These are phyloP conservation scores for Colletotrichum higginsianum DNA, from an alignment of 2,329 filamentous ascomycete genomes.

Conservation along the genomic window DNA sequence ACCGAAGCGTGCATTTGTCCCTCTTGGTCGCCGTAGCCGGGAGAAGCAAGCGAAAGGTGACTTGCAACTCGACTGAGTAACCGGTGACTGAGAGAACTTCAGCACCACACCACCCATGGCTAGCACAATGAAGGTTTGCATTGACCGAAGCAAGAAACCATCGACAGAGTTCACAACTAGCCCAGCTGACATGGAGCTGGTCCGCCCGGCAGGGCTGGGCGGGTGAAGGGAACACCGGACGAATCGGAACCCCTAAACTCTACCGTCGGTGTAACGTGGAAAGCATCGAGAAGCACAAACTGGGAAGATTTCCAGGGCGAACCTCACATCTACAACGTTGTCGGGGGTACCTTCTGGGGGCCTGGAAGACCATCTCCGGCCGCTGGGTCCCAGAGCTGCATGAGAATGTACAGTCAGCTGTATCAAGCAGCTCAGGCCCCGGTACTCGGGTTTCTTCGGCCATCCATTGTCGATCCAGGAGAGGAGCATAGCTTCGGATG, in stretches of 20 bases:
- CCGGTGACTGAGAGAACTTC: not conserved
- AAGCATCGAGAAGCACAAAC: not conserved
- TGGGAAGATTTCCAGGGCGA: not conserved
- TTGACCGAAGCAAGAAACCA: conserved; percentile 23
- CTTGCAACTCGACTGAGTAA: too few species aligned
- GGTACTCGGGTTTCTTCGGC: not conserved
- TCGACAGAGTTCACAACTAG: conserved; percentile 2
- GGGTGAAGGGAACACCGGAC: conserved; percentile 12
- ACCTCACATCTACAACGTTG: not conserved
- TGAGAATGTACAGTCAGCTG: not conserved
- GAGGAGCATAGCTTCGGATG: not conserved
- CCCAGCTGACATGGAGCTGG: conserved; percentile 23
- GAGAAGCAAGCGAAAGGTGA: conserved; percentile 6
- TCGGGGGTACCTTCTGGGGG: not conserved
- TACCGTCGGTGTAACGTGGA: conserved; percentile 25
- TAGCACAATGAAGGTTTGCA: conserved; percentile 30
- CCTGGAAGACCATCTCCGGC: too few species aligned
- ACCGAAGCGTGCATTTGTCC: conserved; percentile 35
- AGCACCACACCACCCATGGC: not conserved
- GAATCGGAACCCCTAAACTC: conserved; percentile 27
- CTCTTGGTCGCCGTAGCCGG: not conserved
- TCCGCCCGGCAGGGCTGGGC: conserved; percentile 13
- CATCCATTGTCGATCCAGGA: not conserved
- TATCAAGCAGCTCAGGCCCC: not conserved
- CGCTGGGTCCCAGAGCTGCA: too few species aligned